Evolutionary conservation across 345 rosid genomes (phyloP).

Genomic region (Chamaenerion angustifolium): DNA sequence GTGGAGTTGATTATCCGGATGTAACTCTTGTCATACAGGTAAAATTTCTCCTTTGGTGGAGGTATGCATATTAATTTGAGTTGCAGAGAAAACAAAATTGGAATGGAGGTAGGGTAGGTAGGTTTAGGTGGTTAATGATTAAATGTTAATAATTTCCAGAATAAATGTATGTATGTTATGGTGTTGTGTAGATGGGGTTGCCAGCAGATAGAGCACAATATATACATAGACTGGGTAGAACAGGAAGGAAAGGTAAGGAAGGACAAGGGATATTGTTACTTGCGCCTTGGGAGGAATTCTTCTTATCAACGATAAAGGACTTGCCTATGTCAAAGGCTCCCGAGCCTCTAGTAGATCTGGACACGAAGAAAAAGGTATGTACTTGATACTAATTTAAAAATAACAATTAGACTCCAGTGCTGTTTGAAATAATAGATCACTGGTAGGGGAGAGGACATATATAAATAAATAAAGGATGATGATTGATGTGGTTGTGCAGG

Average conservation of each 20-base stretch:
- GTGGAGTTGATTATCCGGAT: constrained; percentile 99
- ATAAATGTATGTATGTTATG: too few relatives aligned
- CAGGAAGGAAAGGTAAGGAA: constrained; percentile 93
- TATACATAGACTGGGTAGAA: constrained; percentile 91
- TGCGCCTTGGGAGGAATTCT: constrained; percentile 92
- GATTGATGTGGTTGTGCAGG: constrained; percentile 19
- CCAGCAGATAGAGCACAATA: constrained; percentile 87
- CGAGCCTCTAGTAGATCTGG: constrained; percentile 50
- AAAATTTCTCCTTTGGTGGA: constrained; percentile 1
- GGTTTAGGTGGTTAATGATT: too few relatives aligned
- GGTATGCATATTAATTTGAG: neutral
- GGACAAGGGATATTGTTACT: constrained; percentile 75
- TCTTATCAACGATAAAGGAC: constrained; percentile 62
- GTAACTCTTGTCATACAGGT: constrained; percentile 96
- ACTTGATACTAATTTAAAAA: neutral
- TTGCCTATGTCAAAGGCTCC: constrained; percentile 60
- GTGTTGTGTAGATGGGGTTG: constrained; percentile 55
- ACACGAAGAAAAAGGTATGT: constrained; percentile 57
- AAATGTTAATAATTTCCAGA: too few relatives aligned
- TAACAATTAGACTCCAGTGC: too few relatives aligned
- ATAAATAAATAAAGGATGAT: too few relatives aligned
- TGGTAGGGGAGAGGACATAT: too few relatives aligned
- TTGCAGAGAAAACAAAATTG: too few relatives aligned
- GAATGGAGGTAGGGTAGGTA: too few relatives aligned
- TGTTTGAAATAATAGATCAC: too few relatives aligned